A percentile compares a stretch with the other conserved stretches of the same genome.
Conservation (phyloP, 225 moss, liverwort and hornwort genomes). For the Straminergon stramineum region DNA sequence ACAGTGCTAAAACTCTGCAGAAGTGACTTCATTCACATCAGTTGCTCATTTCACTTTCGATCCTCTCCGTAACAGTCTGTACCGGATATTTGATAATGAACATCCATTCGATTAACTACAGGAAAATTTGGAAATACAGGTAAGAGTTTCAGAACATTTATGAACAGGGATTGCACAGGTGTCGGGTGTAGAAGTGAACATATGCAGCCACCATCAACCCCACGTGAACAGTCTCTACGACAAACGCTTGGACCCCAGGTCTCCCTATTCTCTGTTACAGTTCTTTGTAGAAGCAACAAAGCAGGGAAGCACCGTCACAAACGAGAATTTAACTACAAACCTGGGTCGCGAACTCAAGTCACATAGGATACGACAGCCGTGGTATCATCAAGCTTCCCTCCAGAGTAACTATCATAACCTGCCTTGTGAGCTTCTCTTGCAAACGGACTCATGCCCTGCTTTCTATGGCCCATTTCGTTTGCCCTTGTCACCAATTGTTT, state of each 20-base stretch:
- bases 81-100: background rate
- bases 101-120: background rate
- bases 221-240: background rate
- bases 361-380: constrained; percentile 83
- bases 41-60: background rate
- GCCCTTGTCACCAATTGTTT: constrained; percentile 54
- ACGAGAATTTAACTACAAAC: background rate
- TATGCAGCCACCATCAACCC: background rate
- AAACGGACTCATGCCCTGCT: constrained; percentile 68
- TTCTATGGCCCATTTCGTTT: constrained; percentile 45
- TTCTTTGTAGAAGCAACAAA: background rate
- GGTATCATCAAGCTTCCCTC: constrained; percentile 93
- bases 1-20: background rate
- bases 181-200: background rate
- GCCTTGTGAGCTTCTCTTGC: constrained; percentile 59
- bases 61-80: background rate
- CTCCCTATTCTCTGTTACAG: background rate
- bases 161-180: background rate
- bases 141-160: background rate
- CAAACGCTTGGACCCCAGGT: background rate
- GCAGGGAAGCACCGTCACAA: background rate
- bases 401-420: constrained; percentile 46
- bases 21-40: background rate
- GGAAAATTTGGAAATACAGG: background rate
- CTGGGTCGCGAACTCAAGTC: constrained; percentile 14